Evolutionary conservation across 768 basidiomycete species (phyloP), one percentile per base, ranked within the genome.

Genomic region (Suillus ampliporus): DNA sequence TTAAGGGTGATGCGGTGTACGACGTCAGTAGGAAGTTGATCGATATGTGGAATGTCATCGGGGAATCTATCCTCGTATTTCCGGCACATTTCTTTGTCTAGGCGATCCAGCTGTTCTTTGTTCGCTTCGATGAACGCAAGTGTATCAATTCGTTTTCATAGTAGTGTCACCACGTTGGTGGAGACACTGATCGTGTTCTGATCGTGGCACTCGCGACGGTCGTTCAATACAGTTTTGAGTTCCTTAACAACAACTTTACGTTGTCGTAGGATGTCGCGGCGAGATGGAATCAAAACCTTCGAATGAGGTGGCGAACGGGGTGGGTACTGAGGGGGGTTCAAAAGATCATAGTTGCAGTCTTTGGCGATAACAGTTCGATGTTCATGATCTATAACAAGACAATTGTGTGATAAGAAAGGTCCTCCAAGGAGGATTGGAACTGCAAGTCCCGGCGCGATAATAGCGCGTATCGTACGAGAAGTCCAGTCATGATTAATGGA

Each of bases 371-470:
- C 64, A 1, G 66, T 57, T 17, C 52, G 59, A 0, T 31, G 0
- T 1, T 48, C 56, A 31, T 75, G 70, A 58, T 81, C 74, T 38
- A 73, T 62, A 0, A 77, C 62, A 6, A 31, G 31, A 6, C 31
- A 31, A 31, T 31, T 31, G 31, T 31, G 31, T 31, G 31, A 31
- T 31, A 67, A 82, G 37, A 76, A 80, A 0, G 78, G 79, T 0
- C 73, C 53, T 0, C 78, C 78, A 0, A 81, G 67, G 1, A 81
- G 62, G 11, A 81, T 28, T 6, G 71, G 71, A 5, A 57, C 64
- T 35, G 67, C 73, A 2, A 78, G 65, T 2, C 37, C 38, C 0
- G 71, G 69, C 1, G 69, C 65, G 5, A 78, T 40, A 4, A 79
- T 23, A 0, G 75, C 72, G 10, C 53, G 28, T 28, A 69, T 48